Evolutionary conservation across 352 stramenopile genomes (phyloP), one percentile per base, ranked within the genome.

Genomic region (Globisporangium rhizosaccharum): DNA sequence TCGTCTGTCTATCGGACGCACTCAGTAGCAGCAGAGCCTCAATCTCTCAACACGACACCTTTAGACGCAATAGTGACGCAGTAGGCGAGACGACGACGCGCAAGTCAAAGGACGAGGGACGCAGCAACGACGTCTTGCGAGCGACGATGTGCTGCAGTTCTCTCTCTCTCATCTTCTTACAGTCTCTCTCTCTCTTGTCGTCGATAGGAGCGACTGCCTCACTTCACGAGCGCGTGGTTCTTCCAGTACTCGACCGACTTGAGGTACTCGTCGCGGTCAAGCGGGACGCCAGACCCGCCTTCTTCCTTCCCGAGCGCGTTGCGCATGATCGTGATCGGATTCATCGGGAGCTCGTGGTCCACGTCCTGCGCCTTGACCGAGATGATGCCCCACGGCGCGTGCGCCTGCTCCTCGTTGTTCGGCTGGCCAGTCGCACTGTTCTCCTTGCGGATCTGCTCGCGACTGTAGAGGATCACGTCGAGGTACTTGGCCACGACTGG

Each of bases 391-490:
- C 89, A 97, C 55, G 90, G 85, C 6, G 90, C 79, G 47, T 94
- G 68, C n/a, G 62, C 70, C 33, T 83, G 76, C 18, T 58, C 63
- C 36, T 79, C 68, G 51, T 79, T 62, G 0, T 76, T 60, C 17
- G 66, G 59, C 15, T 76, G 57, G 3, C 75, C 79, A 20, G 84
- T 90, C 17, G 91, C 92, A 23, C 74, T 85, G 71, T 98, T 98
- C 69, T 98, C 92, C 61, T 98, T 98, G 56, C 82, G 72, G 63
- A 99, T 98, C 82, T 99, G 97, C 61, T 99, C 96, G 51, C 97
- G 83, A 56, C 92, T 98, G 85, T 99, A 99, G 14, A 99, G 72
- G 63, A 99, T 99, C 56, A 99, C 87, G 80, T 99, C 97, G 37
- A 99, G 70, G 71, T 95, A 98, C 67, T 97, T 96, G 55, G 96